phyloP scores from a whole-genome alignment of 208 protist genomes.

The Leishmania mexicana region DNA sequence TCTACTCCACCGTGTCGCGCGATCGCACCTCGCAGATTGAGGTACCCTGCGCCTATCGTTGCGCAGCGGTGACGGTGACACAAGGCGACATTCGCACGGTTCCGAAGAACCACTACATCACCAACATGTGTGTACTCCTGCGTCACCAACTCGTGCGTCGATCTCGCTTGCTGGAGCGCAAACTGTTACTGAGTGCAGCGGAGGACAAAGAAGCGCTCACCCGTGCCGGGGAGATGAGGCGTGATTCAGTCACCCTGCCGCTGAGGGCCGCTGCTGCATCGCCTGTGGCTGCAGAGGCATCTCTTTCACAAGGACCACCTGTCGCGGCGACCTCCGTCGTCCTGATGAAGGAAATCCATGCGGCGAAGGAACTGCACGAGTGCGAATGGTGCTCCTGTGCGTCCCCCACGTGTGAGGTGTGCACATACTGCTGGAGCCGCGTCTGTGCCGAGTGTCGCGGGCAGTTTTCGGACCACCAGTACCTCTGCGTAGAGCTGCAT shows the following conservation, averaged over 20 bases:
- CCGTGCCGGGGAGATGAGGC: neutral
- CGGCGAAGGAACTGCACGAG: conserved; percentile 30
- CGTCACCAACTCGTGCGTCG: conserved; percentile 21
- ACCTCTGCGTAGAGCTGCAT: conserved; percentile 34
- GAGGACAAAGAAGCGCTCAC: neutral
- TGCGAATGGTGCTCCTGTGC: conserved; percentile 55
- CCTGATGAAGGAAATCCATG: conserved; percentile 12
- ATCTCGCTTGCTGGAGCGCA: conserved; percentile 17
- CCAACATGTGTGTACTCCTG: conserved; percentile 31
- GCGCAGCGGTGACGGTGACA: conserved; percentile 34
- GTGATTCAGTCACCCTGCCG: neutral
- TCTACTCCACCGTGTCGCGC: conserved; percentile 40
- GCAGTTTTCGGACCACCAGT: conserved; percentile 49
- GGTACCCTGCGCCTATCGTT: conserved; percentile 55
- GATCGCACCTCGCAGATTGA: conserved; percentile 33
- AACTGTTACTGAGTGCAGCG: neutral
- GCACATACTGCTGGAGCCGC: conserved; percentile 42
- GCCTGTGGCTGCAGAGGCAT: neutral
- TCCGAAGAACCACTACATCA: conserved; percentile 47
- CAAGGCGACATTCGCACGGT: conserved; percentile 51
- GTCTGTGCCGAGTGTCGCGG: conserved; percentile 47
- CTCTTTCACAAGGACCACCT: neutral
- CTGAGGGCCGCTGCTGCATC: neutral
- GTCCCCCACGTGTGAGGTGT: conserved; percentile 34
- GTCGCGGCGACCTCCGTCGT: neutral